phyloP scores from a whole-genome alignment of 2,329 filamentous ascomycete species.

The Aspergillus sojae region DNA sequence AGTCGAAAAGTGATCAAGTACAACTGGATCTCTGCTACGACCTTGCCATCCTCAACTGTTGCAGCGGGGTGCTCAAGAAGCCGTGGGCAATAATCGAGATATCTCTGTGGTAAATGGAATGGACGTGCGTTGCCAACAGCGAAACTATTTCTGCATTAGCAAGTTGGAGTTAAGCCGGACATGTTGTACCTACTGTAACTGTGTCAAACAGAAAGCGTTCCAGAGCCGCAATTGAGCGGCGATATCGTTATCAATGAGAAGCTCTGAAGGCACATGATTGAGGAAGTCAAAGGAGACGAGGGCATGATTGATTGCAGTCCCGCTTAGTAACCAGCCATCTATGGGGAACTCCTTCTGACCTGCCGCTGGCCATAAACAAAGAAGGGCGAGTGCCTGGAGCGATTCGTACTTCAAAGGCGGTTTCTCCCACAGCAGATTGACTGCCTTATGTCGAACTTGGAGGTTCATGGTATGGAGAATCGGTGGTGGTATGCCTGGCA shows the following conservation, averaged over 20 bases:
- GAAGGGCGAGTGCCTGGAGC: conserved; percentile 35
- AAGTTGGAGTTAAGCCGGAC: background rate
- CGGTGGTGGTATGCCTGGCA: conserved; percentile 33
- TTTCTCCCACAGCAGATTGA: conserved; percentile 33
- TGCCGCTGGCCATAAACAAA: conserved; percentile 36
- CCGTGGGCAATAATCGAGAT: conserved; percentile 34
- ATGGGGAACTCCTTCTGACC: conserved; percentile 37
- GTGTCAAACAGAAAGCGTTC: conserved; percentile 38
- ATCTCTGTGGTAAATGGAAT: conserved; percentile 32
- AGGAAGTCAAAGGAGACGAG: conserved; percentile 27
- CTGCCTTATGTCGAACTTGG: conserved; percentile 35
- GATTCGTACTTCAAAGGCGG: conserved; percentile 33
- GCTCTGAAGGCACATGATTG: conserved; percentile 23
- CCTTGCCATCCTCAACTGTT: conserved; percentile 32
- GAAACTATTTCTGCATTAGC: conserved; percentile 23
- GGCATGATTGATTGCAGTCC: conserved; percentile 40
- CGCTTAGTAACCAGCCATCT: conserved; percentile 41
- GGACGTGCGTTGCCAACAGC: conserved; percentile 36
- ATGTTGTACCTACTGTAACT: conserved; percentile 32
- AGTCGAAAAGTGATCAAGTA: conserved; percentile 33
- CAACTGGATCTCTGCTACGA: conserved; percentile 37
- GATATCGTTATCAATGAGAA: conserved; percentile 31
- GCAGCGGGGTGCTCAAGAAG: conserved; percentile 34
- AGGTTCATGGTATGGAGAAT: conserved; percentile 33
- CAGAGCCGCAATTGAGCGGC: conserved; percentile 35